phyloP scores from a whole-genome alignment of 2,329 filamentous ascomycete species.

The Geoglossum cookeanum region DNA sequence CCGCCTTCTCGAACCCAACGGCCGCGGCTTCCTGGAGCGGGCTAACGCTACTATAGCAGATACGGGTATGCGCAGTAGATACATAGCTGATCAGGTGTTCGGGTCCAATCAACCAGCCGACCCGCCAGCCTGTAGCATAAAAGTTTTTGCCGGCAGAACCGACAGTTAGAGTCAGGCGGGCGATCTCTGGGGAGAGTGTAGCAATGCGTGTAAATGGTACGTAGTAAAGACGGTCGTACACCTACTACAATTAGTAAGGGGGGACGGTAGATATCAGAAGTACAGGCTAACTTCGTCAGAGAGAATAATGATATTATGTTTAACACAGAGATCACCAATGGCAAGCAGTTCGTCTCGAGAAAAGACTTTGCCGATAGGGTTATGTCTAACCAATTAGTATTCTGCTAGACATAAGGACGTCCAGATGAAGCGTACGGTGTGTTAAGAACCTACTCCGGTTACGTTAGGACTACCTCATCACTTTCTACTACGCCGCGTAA shows the following conservation, averaged over 20 bases:
- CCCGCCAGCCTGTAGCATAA: conserved; percentile 61
- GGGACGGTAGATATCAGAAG: not conserved
- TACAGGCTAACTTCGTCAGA: conserved; percentile 44
- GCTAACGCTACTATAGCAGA: conserved; percentile 32
- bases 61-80: conserved; percentile 30
- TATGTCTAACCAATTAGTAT: conserved; percentile 35
- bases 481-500: conserved; percentile 13
- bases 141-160: conserved; percentile 97
- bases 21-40: conserved; percentile 32
- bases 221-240: conserved; percentile 92
- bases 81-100: conserved; percentile 34
- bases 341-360: conserved; percentile 62
- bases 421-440: conserved; percentile 23
- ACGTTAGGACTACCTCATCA: not conserved
- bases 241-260: conserved; percentile 13
- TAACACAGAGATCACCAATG: conserved; percentile 77
- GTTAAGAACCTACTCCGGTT: conserved; percentile 24
- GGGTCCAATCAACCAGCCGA: conserved; percentile 33
- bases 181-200: conserved; percentile 77
- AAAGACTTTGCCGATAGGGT: conserved; percentile 93
- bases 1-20: conserved; percentile 33
- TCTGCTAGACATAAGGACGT: not conserved
- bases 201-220: conserved; percentile 86
- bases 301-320: conserved; percentile 85
- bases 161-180: conserved; percentile 74